Evolutionary conservation across 495 filamentous ascomycete genomes (phyloP), one percentile per base, ranked within the genome.

Genomic region (Trypethelium eluteriae): DNA sequence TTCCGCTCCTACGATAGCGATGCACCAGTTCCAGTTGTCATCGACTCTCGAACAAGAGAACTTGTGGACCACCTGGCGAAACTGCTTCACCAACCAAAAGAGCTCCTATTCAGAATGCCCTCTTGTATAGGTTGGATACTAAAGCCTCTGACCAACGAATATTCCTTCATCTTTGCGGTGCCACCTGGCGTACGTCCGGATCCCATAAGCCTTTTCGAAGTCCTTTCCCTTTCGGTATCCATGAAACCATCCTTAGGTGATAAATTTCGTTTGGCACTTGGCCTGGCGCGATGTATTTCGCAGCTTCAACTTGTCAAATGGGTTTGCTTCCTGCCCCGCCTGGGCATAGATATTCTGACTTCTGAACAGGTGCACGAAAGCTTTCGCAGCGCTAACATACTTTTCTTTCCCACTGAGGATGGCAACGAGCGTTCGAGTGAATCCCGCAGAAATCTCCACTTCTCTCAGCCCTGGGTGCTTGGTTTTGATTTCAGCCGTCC

Each of bases 401-500:
- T 64, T 44, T 47, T 47, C 38, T 64, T 64, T 34, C 14, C 38
- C 9, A 11, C 3, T 47, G 10, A 12, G 7, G 25, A 38, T 32
- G 18, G 5, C 5, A 11, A 53, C 5, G n/a, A 5, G n/a, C 5
- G 9, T n/a, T 53, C 49, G n/a, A 18, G 18, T 5, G n/a, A 25
- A 5, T 5, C 49, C 5, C 10, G 12, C 5, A 25, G 11, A 53
- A 53, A 32, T 16, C 62, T 41, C 34, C 2, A 64, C 12, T n/a
- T 64, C 5, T 10, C 10, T 64, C 9, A 49, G 14, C 62, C 62
- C 10, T 64, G 41, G 38, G 38, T 64, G 36, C 14, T 64, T 11
- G 41, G 41, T n/a, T 64, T 64, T 25, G 62, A 64, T 12, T 64
- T 64, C 38, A 44, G 38, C 6, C 62, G 62, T 4, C 38, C 62